Evolutionary conservation across 345 rosid species (phyloP), one percentile per base, ranked within the genome.

Genomic region (Eucalyptus grandis): DNA sequence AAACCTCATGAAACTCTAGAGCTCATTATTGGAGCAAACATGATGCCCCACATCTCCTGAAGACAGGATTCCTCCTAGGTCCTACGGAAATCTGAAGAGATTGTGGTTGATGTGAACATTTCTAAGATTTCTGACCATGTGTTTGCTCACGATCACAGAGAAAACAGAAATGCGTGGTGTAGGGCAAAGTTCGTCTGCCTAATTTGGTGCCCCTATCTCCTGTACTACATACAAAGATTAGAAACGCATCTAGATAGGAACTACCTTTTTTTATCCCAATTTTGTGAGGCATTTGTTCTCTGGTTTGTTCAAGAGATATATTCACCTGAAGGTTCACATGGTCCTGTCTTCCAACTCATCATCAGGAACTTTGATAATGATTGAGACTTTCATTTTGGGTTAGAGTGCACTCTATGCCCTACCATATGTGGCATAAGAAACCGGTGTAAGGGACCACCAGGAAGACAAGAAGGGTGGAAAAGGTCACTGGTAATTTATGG

Each of bases 291-390:
- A 72, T n/a, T 22, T 19, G 14, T 30, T 13, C 24, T 37, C 44
- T 37, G 88, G 46, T 15, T 53, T 30, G 13, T 11, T 54, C 56
- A 44, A 22, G 37, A 30, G 47, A 58, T 43, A 53, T 65, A 30
- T 77, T 65, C 82, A 51, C 31, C 67, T 34, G 90, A 72, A 40
- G 53, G 54, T 77, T 90, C 91, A 89, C 93, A 82, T 88, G 92
- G 90, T 54, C 69, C 88, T 90, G 93, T 91, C 91, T 69, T 69
- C 81, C 72, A 83, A 81, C 56, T 91, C 80, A 80, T 87, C 65
- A 67, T 17, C 87, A 49, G 49, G 51, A 56, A 81, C 46, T 47
- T 77, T 44, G 53, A 51, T 47, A 67, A 9, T 16, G 50, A 81
- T 88, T 5, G 16, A 2, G 46, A 82, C 34, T 56, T 30, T 43